Evolutionary conservation across 2,329 filamentous ascomycete genomes (phyloP).

Genomic region (Trichoderma gracile): DNA sequence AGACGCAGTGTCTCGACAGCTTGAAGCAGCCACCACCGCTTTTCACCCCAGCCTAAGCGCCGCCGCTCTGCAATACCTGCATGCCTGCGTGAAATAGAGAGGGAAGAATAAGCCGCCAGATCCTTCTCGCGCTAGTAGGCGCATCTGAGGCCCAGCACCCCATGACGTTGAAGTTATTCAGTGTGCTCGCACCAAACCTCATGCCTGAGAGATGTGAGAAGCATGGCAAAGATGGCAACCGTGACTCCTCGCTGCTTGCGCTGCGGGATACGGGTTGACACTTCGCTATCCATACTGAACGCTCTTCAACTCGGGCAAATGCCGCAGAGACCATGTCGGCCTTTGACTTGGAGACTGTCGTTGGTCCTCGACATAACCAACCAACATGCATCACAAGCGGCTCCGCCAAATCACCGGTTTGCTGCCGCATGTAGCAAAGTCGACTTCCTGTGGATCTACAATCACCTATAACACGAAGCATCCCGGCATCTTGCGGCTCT

Average conservation of each 20-base stretch:
- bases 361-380: slow-evolving; percentile 10
- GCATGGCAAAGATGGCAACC: not conserved
- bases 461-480: slow-evolving; percentile 13
- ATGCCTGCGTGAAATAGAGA: slow-evolving; percentile 2
- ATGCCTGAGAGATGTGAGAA: not conserved
- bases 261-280: not conserved
- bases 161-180: not conserved
- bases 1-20: not conserved
- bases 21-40: slow-evolving; percentile 6
- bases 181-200: not conserved
- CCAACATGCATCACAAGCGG: slow-evolving; percentile 21
- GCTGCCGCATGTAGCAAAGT: slow-evolving; percentile 10
- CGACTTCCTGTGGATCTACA: not conserved
- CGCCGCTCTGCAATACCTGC: slow-evolving; percentile 21
- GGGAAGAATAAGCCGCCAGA: slow-evolving; percentile 6
- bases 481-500: slow-evolving; percentile 20
- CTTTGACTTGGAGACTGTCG: slow-evolving; percentile 1
- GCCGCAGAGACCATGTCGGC: not conserved
- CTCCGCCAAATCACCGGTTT: slow-evolving; percentile 18
- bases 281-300: no score
- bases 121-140: slow-evolving; percentile 14
- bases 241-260: slow-evolving; percentile 2
- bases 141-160: not conserved
- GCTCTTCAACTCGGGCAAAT: not conserved
- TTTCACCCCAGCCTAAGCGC: slow-evolving; percentile 23